Conservation (phyloP, 225 moss, liverwort and hornwort genomes). For the Ulota crispa region DNA sequence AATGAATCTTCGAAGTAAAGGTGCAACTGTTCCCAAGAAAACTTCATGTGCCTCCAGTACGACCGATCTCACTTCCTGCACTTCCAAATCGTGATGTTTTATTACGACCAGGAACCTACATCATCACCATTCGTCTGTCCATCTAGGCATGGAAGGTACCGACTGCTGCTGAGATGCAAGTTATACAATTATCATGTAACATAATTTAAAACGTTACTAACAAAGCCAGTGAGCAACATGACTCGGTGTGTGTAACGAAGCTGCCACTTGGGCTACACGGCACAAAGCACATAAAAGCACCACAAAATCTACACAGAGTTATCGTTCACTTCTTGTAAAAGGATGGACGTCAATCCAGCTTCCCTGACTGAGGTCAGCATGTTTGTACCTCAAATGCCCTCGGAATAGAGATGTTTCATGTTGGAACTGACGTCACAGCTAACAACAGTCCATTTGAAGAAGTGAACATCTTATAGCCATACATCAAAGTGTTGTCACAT, state of each 20-base stretch:
- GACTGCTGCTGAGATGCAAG: background rate
- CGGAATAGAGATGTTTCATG: background rate
- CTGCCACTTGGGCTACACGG: background rate
- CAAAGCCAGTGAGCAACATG: background rate
- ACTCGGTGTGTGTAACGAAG: background rate
- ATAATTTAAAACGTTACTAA: background rate
- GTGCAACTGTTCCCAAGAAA: conserved; percentile 52
- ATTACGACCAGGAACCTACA: background rate
- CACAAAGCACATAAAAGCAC: background rate
- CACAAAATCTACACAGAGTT: background rate
- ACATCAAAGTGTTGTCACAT: background rate
- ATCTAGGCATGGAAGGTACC: background rate
- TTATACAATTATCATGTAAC: background rate
- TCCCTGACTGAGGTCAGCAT: conserved; percentile 5
- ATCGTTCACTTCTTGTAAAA: background rate
- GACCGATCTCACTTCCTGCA: conserved; percentile 54
- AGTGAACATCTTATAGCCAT: background rate
- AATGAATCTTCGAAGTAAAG: conserved; percentile 36
- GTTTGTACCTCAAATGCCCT: background rate
- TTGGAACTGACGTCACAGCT: background rate
- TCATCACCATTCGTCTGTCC: background rate
- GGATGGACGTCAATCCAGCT: background rate
- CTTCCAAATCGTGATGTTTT: conserved; percentile 5
- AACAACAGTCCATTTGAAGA: background rate
- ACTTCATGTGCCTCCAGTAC: conserved; percentile 57